These are phyloP conservation scores for Asterophora parasitica DNA, from an alignment of 768 basidiomycete genomes.

Conservation along the genomic window DNA sequence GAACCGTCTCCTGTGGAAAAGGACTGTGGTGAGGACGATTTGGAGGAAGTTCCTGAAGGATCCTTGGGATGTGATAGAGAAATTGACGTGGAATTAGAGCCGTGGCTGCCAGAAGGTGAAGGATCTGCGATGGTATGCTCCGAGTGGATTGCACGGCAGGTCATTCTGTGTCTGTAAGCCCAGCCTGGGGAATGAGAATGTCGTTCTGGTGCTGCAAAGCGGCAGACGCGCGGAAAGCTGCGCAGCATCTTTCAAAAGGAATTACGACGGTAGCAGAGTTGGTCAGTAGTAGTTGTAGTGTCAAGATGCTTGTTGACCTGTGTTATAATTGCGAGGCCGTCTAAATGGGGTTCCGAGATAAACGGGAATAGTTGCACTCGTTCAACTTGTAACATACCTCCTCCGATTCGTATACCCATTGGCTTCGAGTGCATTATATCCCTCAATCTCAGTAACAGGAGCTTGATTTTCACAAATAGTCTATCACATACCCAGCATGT, in stretches of 20 bases:
- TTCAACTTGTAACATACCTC: too few relatives aligned
- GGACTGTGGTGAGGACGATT: background rate
- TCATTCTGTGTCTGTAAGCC: background rate
- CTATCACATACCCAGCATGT: too few relatives aligned
- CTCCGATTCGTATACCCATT: too few relatives aligned
- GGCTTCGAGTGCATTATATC: background rate
- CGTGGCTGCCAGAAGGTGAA: background rate
- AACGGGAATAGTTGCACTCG: too few relatives aligned
- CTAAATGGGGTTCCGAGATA: too few relatives aligned
- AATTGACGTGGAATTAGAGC: constrained; percentile 9
- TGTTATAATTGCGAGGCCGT: constrained; percentile 2
- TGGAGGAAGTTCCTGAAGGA: background rate
- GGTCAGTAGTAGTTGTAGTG: too few relatives aligned
- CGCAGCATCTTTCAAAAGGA: constrained; percentile 6
- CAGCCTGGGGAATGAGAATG: background rate
- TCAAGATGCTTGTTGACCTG: constrained; percentile 8
- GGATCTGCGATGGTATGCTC: constrained; percentile 14
- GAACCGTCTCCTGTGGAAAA: constrained; percentile 7
- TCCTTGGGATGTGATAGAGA: constrained; percentile 13
- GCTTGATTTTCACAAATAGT: too few relatives aligned
- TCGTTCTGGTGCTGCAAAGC: constrained; percentile 8
- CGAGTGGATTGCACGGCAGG: constrained; percentile 9
- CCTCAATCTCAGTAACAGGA: too few relatives aligned
- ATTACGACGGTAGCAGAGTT: background rate
- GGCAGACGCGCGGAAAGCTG: constrained; percentile 12